Conservation (phyloP, 2,329 filamentous ascomycete species). For the Apiospora rasikravindrae region DNA sequence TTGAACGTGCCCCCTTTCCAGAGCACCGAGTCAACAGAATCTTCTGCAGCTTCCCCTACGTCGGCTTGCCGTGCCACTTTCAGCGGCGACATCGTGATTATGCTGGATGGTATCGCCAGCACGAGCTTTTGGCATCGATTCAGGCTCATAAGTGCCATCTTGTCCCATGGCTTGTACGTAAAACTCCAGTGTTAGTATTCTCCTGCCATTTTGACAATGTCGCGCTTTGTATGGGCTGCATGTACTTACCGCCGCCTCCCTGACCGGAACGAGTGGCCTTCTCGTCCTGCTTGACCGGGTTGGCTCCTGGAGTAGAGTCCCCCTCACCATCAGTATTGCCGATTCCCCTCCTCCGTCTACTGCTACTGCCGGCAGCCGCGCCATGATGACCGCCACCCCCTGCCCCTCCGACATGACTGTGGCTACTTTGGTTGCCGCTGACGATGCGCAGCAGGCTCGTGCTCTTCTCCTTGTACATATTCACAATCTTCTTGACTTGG, state of each 20-base stretch:
- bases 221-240: no score
- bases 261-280: neutral
- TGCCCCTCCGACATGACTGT: neutral
- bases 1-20: neutral
- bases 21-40: neutral
- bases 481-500: constrained; percentile 38
- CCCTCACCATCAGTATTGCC: neutral
- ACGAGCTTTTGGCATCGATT: neutral
- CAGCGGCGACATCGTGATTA: neutral
- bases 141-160: neutral
- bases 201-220: neutral
- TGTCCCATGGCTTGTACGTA: neutral
- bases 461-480: constrained; percentile 40
- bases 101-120: neutral
- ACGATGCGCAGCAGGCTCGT: constrained; percentile 22
- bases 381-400: neutral
- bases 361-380: neutral
- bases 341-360: neutral
- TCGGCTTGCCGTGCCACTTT: neutral
- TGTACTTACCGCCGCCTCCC: neutral
- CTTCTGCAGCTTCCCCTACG: neutral
- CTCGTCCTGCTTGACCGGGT: neutral
- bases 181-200: neutral
- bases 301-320: neutral
- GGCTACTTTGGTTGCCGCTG: constrained; percentile 8